Conservation (phyloP, 2,329 filamentous ascomycete genomes). For the Simplicillium aogashimaense region DNA sequence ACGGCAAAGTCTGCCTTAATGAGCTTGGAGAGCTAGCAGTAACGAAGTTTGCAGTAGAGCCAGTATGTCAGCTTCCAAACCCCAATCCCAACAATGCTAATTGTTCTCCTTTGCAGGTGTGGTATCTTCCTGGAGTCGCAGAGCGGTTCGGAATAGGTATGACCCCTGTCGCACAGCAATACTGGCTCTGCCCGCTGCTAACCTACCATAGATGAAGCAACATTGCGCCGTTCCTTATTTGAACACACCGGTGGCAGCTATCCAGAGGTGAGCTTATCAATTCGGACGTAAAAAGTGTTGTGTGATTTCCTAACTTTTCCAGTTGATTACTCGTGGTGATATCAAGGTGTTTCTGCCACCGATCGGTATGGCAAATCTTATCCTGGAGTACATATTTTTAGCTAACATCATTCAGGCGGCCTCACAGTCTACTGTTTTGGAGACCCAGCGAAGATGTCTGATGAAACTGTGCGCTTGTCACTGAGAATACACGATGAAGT, state of each 20-base stretch:
- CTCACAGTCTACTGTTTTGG: constrained; percentile 97
- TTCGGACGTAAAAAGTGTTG: not conserved
- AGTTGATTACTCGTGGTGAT: constrained; percentile 83
- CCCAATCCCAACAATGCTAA: no score
- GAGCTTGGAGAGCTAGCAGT: constrained; percentile 79
- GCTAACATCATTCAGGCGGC: constrained; percentile 43
- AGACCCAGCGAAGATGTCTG: constrained; percentile 86
- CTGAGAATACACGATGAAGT: constrained; percentile 69
- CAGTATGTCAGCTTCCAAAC: constrained; percentile 41
- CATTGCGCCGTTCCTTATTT: constrained; percentile 76
- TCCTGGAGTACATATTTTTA: not conserved
- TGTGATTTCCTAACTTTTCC: constrained; percentile 11
- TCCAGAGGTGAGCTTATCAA: constrained; percentile 51
- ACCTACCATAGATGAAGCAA: constrained; percentile 59
- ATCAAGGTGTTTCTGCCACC: constrained; percentile 94
- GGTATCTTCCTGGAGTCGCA: constrained; percentile 80
- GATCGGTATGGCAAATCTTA: constrained; percentile 48
- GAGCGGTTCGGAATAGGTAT: constrained; percentile 85
- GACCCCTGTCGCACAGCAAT: not conserved
- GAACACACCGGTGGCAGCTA: constrained; percentile 95
- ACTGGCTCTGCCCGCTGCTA: not conserved
- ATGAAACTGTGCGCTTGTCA: constrained; percentile 70
- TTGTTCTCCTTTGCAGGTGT: constrained; percentile 34
- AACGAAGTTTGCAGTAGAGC: constrained; percentile 94
- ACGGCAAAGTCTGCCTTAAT: constrained; percentile 88